phyloP scores from a whole-genome alignment of 768 basidiomycete genomes.

The Pulveroboletus sp. region DNA sequence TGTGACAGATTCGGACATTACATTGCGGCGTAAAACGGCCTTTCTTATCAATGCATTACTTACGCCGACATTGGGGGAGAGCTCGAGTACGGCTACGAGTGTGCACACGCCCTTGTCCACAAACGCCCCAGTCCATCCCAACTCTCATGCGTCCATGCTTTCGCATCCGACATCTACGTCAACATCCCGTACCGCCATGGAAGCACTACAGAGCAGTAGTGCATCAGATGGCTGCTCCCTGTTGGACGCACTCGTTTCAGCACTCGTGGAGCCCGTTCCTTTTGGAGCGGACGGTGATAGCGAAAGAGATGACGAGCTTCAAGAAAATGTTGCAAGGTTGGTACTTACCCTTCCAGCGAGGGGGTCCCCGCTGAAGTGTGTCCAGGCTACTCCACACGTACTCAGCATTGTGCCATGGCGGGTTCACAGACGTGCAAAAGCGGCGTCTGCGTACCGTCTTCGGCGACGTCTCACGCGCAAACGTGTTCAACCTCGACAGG shows the following conservation, averaged over 20 bases:
- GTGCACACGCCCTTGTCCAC: slow-evolving; percentile 21
- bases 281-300: slow-evolving; percentile 65
- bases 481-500: slow-evolving; percentile 26
- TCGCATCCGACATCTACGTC: slow-evolving; percentile 46
- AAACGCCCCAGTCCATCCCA: slow-evolving; percentile 50
- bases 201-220: slow-evolving; percentile 40
- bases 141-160: slow-evolving; percentile 66
- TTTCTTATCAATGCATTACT: slow-evolving; percentile 76
- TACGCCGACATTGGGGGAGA: slow-evolving; percentile 37
- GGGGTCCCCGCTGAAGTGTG: neutral
- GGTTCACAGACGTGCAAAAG: slow-evolving; percentile 30
- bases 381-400: slow-evolving; percentile 52
- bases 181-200: slow-evolving; percentile 46
- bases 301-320: slow-evolving; percentile 56
- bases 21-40: slow-evolving; percentile 69
- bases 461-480: slow-evolving; percentile 10
- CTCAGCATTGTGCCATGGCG: slow-evolving; percentile 36
- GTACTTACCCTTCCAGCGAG: slow-evolving; percentile 10
- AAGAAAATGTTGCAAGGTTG: slow-evolving; percentile 59
- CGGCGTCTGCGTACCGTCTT: slow-evolving; percentile 27
- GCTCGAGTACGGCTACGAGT: neutral
- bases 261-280: slow-evolving; percentile 53
- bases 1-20: slow-evolving; percentile 65
- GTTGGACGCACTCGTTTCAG: slow-evolving; percentile 46
- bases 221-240: slow-evolving; percentile 34